Conservation (phyloP, 345 rosid species). For the Gossypium bickii region DNA sequence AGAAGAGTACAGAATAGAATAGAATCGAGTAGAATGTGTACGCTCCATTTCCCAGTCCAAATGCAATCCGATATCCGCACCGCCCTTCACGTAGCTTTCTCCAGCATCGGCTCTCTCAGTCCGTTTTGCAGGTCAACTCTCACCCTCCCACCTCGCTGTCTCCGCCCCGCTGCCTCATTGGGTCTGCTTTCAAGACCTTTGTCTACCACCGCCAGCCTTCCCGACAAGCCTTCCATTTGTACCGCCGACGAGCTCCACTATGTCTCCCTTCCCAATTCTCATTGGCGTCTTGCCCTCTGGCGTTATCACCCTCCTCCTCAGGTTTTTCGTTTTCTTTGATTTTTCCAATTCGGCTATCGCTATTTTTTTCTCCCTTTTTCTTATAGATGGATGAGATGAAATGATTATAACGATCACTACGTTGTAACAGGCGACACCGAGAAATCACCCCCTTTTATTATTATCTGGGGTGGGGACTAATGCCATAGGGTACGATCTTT, state of each 20-base stretch:
- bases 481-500: constrained; percentile 93
- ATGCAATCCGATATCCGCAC: constrained; percentile 13
- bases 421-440: constrained; percentile 49
- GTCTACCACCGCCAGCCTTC: constrained; percentile 24
- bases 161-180: not conserved
- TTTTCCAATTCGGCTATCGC: not conserved
- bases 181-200: constrained; percentile 15
- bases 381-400: not conserved
- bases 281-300: constrained; percentile 97
- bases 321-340: constrained; percentile 17
- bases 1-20: not conserved
- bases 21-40: not conserved
- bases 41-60: not conserved
- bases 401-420: not conserved
- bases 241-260: constrained; percentile 97
- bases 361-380: not conserved
- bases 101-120: not conserved
- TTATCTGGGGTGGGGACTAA: constrained; percentile 94
- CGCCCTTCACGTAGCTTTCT: not conserved
- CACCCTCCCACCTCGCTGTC: not conserved
- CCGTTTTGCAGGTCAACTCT: not conserved
- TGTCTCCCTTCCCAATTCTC: constrained; percentile 52
- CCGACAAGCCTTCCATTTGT: constrained; percentile 66
- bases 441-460: constrained; percentile 84
- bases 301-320: constrained; percentile 56